Base-by-base conservation (phyloP, 805 yeast species). In the Lachancea mirantina region DNA sequence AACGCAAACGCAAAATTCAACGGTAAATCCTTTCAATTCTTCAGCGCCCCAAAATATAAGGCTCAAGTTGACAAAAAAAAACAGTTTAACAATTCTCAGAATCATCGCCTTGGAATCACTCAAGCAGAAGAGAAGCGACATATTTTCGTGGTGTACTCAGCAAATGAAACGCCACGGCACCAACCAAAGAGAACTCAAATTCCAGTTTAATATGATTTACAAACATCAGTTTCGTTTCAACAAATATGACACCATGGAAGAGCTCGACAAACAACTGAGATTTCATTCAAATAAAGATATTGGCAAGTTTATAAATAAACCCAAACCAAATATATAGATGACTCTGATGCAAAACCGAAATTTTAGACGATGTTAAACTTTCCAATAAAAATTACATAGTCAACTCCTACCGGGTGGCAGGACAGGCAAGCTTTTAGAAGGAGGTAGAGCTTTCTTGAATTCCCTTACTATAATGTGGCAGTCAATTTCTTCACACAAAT, bases 401-500 rank as follows among this genome's bases (percentile, higher is more conserved):
- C n/a, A n/a, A n/a, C n/a, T n/a, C n/a, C n/a, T n/a, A n/a, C n/a
- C n/a, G n/a, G 34, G 21, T 6, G 41, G 38, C 19, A 38, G 25
- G 4, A 36, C 26, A 4, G 29, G 30, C 7, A 8, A 13, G n/a
- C 19, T 19, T 19, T 34, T 34, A 6, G 33, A 30, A 4, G 13
- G 24, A 2, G 38, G 33, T 7, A 34, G 19, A 5, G 38, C 31
- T 14, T 75, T 68, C 14, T 68, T 68, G 52, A 84, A 89, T 43
- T 87, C 96, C 42, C 95, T 71, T 10, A 92, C 87, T 4, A 78
- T 68, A 31, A 88, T 76, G 32, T 72, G 78, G 59, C 98, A 92
- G 29, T 69, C 67, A 18, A 82, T 79, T 48, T 89, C 95, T 36
- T 69, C 64, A 59, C 98, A 92, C 40, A 92, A 68, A 34, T 76